Percentiles rank a stretch among this genome's conserved stretches.
These are phyloP conservation scores for Melampsora abietis-canadensis DNA, from an alignment of 1,284 basidiomycete species.

Conservation along the genomic window DNA sequence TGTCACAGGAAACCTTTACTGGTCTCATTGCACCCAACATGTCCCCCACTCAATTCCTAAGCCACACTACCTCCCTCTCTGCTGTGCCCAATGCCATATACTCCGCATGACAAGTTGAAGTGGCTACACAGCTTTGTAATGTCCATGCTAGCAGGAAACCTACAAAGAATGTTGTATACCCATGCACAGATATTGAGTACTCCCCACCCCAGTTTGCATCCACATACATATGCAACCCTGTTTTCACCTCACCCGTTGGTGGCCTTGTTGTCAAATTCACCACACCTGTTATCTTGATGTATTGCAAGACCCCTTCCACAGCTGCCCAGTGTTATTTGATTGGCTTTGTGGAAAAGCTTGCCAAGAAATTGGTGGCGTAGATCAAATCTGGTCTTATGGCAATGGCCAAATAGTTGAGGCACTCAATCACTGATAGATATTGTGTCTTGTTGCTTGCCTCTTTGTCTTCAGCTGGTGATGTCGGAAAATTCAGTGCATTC, in stretches of 20 bases:
- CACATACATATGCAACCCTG: not conserved
- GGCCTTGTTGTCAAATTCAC: not conserved
- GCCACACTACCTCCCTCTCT: not conserved
- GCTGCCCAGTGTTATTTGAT: conserved; percentile 3
- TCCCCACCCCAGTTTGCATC: not conserved
- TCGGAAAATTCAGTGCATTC: no score
- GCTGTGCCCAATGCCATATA: not conserved
- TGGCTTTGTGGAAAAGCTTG: conserved; percentile 3
- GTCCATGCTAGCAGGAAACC: not conserved
- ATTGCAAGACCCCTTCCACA: not conserved
- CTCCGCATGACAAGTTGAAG: not conserved
- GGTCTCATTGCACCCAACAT: not conserved
- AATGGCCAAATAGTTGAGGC: not conserved
- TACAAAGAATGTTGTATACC: not conserved
- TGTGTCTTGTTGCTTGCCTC: no score
- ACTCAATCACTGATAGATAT: conserved; percentile 10
- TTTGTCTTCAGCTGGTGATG: no score
- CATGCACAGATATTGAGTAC: not conserved
- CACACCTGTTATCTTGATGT: not conserved
- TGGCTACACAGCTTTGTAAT: not conserved
- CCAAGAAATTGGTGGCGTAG: conserved; percentile 15
- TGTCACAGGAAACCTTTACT: not conserved
- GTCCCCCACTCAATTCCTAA: not conserved
- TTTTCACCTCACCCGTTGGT: no score
- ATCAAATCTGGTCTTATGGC: conserved; percentile 6